Percentiles rank a stretch among this genome's conserved stretches.
Conservation (phyloP, 352 stramenopile genomes). For the Globisporangium cystogenes region DNA sequence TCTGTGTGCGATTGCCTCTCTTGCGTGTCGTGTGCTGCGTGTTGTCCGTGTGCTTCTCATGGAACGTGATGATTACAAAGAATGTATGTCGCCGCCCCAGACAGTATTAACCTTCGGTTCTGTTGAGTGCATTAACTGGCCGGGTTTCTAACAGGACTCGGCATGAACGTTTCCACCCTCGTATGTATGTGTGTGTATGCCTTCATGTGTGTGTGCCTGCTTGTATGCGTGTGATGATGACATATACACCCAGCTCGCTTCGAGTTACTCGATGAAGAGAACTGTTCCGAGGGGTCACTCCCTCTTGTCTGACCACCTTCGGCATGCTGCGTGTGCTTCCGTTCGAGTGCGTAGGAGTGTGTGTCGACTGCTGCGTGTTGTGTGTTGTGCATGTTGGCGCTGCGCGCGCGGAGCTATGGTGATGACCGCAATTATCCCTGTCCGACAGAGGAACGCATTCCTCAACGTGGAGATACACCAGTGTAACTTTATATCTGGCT, state of each 20-base stretch:
- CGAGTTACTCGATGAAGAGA: conserved; percentile 88
- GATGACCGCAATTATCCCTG: conserved; percentile 88
- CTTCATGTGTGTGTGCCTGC: conserved; percentile 13
- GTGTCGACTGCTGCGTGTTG: conserved; percentile 5
- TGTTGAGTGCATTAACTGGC: conserved; percentile 81
- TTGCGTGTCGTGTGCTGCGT: conserved; percentile 1
- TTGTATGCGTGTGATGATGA: conserved; percentile 77
- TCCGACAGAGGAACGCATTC: conserved; percentile 86
- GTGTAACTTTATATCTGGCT: conserved; percentile 85
- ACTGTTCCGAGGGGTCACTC: conserved; percentile 85
- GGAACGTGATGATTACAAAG: conserved; percentile 86
- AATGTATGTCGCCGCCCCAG: conserved; percentile 88
- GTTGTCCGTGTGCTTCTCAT: conserved; percentile 10
- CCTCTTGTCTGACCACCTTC: conserved; percentile 83
- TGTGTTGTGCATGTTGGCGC: conserved; percentile 5
- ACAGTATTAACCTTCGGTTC: conserved; percentile 68
- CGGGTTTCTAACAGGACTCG: conserved; percentile 79
- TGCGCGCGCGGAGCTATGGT: conserved; percentile 41
- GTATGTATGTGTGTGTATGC: conserved; percentile 18
- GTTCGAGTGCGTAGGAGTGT: conserved; percentile 4
- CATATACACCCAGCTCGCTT: conserved; percentile 88
- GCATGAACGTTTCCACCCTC: conserved; percentile 70
- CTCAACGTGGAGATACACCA: conserved; percentile 80
- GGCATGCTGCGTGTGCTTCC: conserved; percentile 7
- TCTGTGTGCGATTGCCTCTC: not conserved